A percentile compares a stretch with the other conserved stretches of the same genome.
These are phyloP conservation scores for Phytophthora pluvialis DNA, from an alignment of 352 stramenopile species.

Conservation along the genomic window DNA sequence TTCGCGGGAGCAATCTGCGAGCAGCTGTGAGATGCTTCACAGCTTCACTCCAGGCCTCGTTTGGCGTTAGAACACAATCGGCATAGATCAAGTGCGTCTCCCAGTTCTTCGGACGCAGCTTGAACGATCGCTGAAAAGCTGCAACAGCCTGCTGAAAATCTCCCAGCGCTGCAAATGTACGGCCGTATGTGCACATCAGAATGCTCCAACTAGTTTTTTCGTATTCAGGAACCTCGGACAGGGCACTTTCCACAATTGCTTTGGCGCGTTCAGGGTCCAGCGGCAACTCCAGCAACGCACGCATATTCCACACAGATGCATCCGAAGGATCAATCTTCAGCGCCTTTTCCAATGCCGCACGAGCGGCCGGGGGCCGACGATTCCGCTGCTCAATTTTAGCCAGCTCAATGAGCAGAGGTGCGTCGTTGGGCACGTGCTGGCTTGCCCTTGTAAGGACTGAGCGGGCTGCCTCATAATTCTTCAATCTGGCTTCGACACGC, in stretches of 20 bases:
- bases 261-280: slow-evolving; percentile 68
- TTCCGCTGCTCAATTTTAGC: slow-evolving; percentile 85
- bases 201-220: slow-evolving; percentile 89
- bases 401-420: slow-evolving; percentile 72
- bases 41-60: slow-evolving; percentile 77
- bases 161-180: slow-evolving; percentile 66
- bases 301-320: slow-evolving; percentile 83
- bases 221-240: slow-evolving; percentile 69
- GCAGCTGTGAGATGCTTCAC: slow-evolving; percentile 74
- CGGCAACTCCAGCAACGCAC: slow-evolving; percentile 74
- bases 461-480: slow-evolving; percentile 67
- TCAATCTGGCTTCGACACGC: slow-evolving; percentile 65
- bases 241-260: slow-evolving; percentile 78
- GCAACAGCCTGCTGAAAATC: slow-evolving; percentile 80
- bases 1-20: slow-evolving; percentile 60
- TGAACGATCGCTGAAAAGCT: slow-evolving; percentile 85
- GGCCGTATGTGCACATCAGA: slow-evolving; percentile 86
- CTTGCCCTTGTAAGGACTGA: slow-evolving; percentile 68
- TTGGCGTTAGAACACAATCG: slow-evolving; percentile 74
- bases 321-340: slow-evolving; percentile 71
- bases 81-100: slow-evolving; percentile 89
- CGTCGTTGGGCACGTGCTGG: slow-evolving; percentile 74
- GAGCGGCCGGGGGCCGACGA: slow-evolving; percentile 62
- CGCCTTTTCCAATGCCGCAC: slow-evolving; percentile 72
- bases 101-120: slow-evolving; percentile 78